phyloP scores from a whole-genome alignment of 1,284 basidiomycete species.

The Flammula alnicola region DNA sequence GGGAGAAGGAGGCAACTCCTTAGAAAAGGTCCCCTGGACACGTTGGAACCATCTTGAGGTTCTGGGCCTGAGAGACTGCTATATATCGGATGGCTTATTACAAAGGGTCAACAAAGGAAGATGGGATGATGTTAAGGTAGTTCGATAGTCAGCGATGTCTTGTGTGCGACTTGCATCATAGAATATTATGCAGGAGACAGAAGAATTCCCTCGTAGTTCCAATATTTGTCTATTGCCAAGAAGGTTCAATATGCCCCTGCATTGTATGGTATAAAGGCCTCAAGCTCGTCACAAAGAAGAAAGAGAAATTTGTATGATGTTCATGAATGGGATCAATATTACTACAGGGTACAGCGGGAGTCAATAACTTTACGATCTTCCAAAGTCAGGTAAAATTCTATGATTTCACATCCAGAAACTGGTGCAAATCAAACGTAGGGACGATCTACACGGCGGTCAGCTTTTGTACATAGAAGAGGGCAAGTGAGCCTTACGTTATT shows the following conservation, averaged over 20 bases:
- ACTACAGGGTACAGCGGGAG: no score
- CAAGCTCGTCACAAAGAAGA: no score
- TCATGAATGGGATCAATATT: no score
- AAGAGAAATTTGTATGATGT: no score
- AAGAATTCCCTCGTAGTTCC: no score
- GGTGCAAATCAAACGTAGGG: conserved; percentile 53
- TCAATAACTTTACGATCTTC: no score
- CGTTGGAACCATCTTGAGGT: conserved; percentile 54
- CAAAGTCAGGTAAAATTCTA: conserved; percentile 28
- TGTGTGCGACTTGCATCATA: no score
- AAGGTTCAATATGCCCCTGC: no score
- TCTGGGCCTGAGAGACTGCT: conserved; percentile 58
- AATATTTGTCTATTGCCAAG: no score
- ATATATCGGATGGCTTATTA: conserved; percentile 43
- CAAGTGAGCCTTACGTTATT: neutral
- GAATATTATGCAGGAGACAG: no score
- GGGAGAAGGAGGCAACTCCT: conserved; percentile 37
- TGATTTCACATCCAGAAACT: conserved; percentile 51
- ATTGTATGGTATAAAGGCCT: no score
- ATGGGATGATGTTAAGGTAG: conserved; percentile 63
- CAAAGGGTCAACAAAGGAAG: conserved; percentile 57
- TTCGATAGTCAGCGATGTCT: conserved; percentile 4
- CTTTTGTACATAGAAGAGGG: neutral
- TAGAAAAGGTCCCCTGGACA: conserved; percentile 60
- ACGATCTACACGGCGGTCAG: conserved; percentile 30